Percentiles rank a stretch among this genome's conserved stretches.
These are phyloP conservation scores for Xylaria sp. DNA, from an alignment of 2,329 filamentous ascomycete species.

Conservation along the genomic window DNA sequence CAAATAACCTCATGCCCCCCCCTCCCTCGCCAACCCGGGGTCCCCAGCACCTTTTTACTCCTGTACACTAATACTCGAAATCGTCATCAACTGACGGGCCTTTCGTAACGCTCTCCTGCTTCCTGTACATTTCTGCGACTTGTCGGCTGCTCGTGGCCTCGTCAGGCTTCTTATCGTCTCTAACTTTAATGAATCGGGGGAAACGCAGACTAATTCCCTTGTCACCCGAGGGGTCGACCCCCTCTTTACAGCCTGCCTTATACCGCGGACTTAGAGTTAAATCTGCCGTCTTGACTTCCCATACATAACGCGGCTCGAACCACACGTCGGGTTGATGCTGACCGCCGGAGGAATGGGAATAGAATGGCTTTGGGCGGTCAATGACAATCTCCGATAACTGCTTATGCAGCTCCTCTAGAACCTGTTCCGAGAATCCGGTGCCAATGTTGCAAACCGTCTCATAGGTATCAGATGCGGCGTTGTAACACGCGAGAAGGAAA, in stretches of 20 bases:
- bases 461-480: conserved; percentile 80
- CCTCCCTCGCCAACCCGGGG: conserved; percentile 1
- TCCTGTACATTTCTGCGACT: conserved; percentile 96
- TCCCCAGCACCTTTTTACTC: conserved; percentile 31
- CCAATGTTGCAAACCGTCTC: conserved; percentile 99
- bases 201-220: conserved; percentile 90
- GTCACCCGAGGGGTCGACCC: conserved; percentile 75
- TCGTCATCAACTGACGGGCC: conserved; percentile 92
- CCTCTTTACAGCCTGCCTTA: conserved; percentile 86
- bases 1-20: conserved; percentile 13
- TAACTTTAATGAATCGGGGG: conserved; percentile 88
- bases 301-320: conserved; percentile 94
- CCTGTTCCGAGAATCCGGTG: conserved; percentile 94
- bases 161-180: conserved; percentile 96
- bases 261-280: conserved; percentile 92
- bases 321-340: conserved; percentile 98
- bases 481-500: conserved; percentile 95
- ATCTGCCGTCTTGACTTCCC: conserved; percentile 98
- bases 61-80: conserved; percentile 83
- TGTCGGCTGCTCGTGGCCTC: conserved; percentile 85
- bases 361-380: conserved; percentile 93
- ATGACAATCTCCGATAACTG: conserved; percentile 82
- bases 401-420: conserved; percentile 86
- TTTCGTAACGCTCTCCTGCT: conserved; percentile 90
- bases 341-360: conserved; percentile 81